Evolutionary conservation across 2,329 filamentous ascomycete species (phyloP), one percentile per base, ranked within the genome.

Genomic region (Xylariaceae sp.): DNA sequence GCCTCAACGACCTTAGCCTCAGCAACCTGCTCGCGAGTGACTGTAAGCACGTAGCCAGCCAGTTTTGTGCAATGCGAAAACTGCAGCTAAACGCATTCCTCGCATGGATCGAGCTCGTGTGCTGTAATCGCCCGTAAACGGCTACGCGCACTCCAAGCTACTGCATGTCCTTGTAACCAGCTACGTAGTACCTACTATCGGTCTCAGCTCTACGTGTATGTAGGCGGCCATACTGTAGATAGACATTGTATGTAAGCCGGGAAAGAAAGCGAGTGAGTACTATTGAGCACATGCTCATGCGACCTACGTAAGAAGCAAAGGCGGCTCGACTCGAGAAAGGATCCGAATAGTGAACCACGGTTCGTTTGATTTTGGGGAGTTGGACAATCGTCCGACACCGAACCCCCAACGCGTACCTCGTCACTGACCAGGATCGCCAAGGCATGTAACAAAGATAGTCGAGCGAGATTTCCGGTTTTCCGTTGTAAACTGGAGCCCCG

Each of bases 391-490:
- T 37, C 32, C 32, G 32, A 37, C 32, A 37, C 3, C 12, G 14
- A n/a, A n/a, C n/a, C 32, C 32, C 32, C 14, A 37, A 40, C 32
- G 46, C 20, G 20, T 37, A 37, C 50, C 43, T 37, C 42, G 45
- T 49, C 32, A 42, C 23, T 18, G 43, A 42, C 41, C 50, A 41
- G 48, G 51, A 44, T 42, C 61, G 56, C 59, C 58, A 64, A 64
- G 55, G 56, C 59, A 64, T 53, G 61, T 64, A 64, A 64, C 59
- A 50, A 64, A 57, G 54, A 50, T 52, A 64, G 32, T 37, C 62
- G 59, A 58, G 59, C 52, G 43, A 64, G 61, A 63, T 63, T 62
- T 61, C 60, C 60, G 56, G 56, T 58, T 50, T 55, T 54, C 56
- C 59, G 54, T 54, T 53, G 46, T 50, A 46, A 46, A 29, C 44